These are phyloP conservation scores for Cubamyces sp. DNA, from an alignment of 768 basidiomycete genomes.

Conservation along the genomic window DNA sequence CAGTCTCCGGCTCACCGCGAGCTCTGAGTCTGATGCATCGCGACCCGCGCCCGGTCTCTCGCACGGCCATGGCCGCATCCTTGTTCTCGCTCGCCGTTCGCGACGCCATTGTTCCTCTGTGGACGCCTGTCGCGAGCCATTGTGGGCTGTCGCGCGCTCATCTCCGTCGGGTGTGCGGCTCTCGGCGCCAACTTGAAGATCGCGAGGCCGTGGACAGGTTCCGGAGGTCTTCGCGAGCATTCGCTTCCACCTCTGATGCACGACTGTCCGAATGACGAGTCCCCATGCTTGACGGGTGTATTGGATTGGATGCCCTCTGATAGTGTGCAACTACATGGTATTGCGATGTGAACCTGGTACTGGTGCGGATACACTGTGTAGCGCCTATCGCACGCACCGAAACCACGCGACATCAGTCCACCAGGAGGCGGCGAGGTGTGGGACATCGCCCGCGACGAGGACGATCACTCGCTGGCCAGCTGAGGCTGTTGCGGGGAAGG, in stretches of 20 bases:
- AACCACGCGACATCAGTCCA: slow-evolving; percentile 32
- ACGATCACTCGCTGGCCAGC: slow-evolving; percentile 8
- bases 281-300: background rate
- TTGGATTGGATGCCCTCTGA: background rate
- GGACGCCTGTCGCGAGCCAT: background rate
- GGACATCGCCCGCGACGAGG: slow-evolving; percentile 1
- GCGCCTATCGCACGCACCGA: slow-evolving; percentile 20
- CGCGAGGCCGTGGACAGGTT: background rate
- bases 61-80: background rate
- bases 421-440: slow-evolving; percentile 9
- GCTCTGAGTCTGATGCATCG: slow-evolving; percentile 8
- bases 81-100: background rate
- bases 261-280: no score
- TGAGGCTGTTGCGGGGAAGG: background rate
- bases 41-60: background rate
- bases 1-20: background rate
- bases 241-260: background rate
- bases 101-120: background rate
- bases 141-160: background rate
- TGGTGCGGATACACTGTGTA: no score
- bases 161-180: background rate
- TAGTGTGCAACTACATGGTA: background rate
- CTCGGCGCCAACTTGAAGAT: background rate
- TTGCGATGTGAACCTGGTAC: no score
- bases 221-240: background rate